phyloP scores from a whole-genome alignment of 2,329 filamentous ascomycete species.

The Sporothrix globosa region DNA sequence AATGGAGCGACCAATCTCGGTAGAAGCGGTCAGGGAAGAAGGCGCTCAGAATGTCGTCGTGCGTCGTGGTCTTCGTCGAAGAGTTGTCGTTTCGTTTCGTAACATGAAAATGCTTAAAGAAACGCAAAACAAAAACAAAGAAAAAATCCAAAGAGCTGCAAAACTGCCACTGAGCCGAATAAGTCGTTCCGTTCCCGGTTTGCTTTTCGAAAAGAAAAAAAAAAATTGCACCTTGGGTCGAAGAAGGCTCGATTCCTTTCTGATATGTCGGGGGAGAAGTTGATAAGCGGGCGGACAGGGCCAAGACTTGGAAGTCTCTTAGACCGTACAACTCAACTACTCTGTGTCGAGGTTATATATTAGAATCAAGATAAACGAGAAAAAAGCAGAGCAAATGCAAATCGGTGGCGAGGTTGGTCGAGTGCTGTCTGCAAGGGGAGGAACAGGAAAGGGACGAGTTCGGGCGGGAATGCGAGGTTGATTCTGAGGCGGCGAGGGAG shows the following conservation, averaged over 20 bases:
- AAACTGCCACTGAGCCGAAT: slow-evolving; percentile 16
- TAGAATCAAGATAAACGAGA: slow-evolving; percentile 15
- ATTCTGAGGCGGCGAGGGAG: slow-evolving; percentile 9
- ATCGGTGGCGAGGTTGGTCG: slow-evolving; percentile 5
- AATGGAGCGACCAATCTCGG: background rate
- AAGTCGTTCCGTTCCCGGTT: slow-evolving; percentile 13
- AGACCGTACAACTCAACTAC: slow-evolving; percentile 28
- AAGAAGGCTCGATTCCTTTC: slow-evolving; percentile 2
- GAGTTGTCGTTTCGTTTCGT: slow-evolving; percentile 31
- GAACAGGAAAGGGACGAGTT: slow-evolving; percentile 14
- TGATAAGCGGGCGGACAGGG: slow-evolving; percentile 16
- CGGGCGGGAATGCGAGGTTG: slow-evolving; percentile 37
- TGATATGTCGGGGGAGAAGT: slow-evolving; percentile 14
- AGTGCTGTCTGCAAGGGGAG: background rate
- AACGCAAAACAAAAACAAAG: slow-evolving; percentile 24
- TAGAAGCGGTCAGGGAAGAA: background rate
- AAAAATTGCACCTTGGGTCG: background rate
- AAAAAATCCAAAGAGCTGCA: background rate
- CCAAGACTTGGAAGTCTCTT: slow-evolving; percentile 30
- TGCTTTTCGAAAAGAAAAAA: background rate
- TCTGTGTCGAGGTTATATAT: slow-evolving; percentile 15
- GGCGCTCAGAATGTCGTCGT: slow-evolving; percentile 22
- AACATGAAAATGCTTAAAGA: slow-evolving; percentile 26
- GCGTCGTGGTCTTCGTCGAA: slow-evolving; percentile 28
- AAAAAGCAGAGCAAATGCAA: slow-evolving; percentile 2